phyloP scores from a whole-genome alignment of 2,329 filamentous ascomycete species.

The Colletotrichum tropicicola region DNA sequence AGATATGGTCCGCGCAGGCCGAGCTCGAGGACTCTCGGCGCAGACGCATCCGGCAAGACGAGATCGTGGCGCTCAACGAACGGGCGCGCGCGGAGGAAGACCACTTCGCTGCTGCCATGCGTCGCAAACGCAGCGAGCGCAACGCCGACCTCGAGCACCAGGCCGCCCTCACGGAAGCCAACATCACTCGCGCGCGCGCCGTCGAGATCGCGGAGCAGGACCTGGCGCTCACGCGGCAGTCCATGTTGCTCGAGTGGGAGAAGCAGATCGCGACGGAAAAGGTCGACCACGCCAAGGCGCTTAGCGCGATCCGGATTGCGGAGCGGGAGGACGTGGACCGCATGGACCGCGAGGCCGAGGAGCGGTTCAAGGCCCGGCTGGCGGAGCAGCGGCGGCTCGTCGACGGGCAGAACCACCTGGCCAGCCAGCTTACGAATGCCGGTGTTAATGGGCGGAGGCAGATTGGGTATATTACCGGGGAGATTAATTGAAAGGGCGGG shows the following conservation, averaged over 20 bases:
- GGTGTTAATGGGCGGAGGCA: conserved; percentile 52
- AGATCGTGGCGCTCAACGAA: conserved; percentile 52
- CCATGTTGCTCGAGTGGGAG: conserved; percentile 59
- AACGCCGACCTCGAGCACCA: conserved; percentile 54
- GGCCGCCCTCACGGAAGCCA: conserved; percentile 54
- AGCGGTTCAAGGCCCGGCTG: conserved; percentile 53
- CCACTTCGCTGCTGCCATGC: conserved; percentile 46
- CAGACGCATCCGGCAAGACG: conserved; percentile 54
- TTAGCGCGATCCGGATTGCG: conserved; percentile 57
- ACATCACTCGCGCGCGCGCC: conserved; percentile 51
- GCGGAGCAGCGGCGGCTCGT: conserved; percentile 62
- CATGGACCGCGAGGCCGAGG: conserved; percentile 56
- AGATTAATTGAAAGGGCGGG: too few species aligned
- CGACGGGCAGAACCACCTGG: conserved; percentile 51
- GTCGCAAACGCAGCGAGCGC: conserved; percentile 46
- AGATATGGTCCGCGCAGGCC: conserved; percentile 56
- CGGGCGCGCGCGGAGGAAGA: conserved; percentile 58
- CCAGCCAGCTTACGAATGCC: conserved; percentile 42
- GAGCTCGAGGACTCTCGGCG: conserved; percentile 62
- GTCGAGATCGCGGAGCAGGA: conserved; percentile 57
- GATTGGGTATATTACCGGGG: conserved; percentile 65
- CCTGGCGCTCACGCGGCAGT: conserved; percentile 52
- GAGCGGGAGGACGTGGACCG: conserved; percentile 62
- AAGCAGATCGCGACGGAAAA: conserved; percentile 53
- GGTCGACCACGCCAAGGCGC: conserved; percentile 57